Conservation (phyloP, 116 monocot species). For the Iris pallida region DNA sequence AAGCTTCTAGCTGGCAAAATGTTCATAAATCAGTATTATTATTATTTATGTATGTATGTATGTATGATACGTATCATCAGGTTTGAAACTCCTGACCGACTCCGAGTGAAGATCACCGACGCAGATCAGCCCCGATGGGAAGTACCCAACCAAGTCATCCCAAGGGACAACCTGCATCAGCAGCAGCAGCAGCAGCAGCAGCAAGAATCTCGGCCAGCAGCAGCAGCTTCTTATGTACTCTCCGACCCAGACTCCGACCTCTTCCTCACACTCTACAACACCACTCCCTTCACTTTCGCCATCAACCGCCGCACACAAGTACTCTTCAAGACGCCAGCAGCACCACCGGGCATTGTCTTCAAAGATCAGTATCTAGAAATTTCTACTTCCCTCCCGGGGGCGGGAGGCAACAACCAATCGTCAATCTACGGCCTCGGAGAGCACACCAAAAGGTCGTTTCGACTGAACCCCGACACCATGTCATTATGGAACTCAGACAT, state of each 20-base stretch:
- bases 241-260: constrained; percentile 34
- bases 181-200: neutral
- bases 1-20: no score
- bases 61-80: no score
- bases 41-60: no score
- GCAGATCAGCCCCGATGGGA: constrained; percentile 51
- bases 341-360: constrained; percentile 35
- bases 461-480: constrained; percentile 28
- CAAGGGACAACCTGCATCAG: constrained; percentile 17
- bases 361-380: constrained; percentile 65
- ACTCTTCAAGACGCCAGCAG: constrained; percentile 30
- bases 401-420: no score
- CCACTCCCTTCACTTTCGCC: constrained; percentile 44
- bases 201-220: neutral
- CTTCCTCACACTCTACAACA: constrained; percentile 33
- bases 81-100: constrained; percentile 43
- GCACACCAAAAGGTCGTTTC: constrained; percentile 59
- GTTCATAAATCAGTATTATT: no score
- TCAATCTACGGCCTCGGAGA: constrained; percentile 66
- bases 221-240: constrained; percentile 9
- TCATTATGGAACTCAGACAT: constrained; percentile 74
- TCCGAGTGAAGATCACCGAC: constrained; percentile 54
- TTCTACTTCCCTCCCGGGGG: constrained; percentile 44
- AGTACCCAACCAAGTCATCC: constrained; percentile 48
- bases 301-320: constrained; percentile 35